phyloP scores from a whole-genome alignment of 2,329 filamentous ascomycete species.

The Fusarium sp. region DNA sequence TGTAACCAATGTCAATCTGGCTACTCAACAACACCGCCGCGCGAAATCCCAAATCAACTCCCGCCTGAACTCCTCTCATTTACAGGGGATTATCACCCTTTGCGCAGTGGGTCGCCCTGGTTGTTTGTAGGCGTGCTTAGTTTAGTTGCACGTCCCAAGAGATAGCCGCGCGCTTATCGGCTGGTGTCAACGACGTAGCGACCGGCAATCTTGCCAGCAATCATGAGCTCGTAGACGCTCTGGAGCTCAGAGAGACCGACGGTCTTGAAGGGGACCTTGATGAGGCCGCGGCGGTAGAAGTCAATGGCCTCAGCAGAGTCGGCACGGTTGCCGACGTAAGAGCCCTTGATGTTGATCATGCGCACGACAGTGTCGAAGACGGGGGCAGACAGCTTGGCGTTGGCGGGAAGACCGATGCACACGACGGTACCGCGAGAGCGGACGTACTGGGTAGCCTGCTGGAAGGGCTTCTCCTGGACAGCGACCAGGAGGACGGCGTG shows the following conservation, averaged over 20 bases:
- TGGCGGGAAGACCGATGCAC: constrained; percentile 89
- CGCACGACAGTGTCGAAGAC: constrained; percentile 91
- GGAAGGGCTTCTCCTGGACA: constrained; percentile 92
- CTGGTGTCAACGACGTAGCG: constrained; percentile 85
- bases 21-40: constrained; percentile 45
- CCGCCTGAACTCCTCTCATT: constrained; percentile 48
- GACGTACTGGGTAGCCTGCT: constrained; percentile 92
- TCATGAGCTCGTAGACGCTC: constrained; percentile 84
- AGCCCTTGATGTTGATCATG: constrained; percentile 94
- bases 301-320: constrained; percentile 92
- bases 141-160: not conserved
- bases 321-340: constrained; percentile 92
- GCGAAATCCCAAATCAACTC: constrained; percentile 47
- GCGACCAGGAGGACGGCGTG: constrained; percentile 91
- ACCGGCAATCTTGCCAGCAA: constrained; percentile 80
- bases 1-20: constrained; percentile 43
- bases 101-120: constrained; percentile 42
- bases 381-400: constrained; percentile 84
- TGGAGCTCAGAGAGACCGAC: constrained; percentile 86
- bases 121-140: constrained; percentile 14
- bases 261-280: constrained; percentile 90
- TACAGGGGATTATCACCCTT: constrained; percentile 37
- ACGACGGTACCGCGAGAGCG: constrained; percentile 86
- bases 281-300: constrained; percentile 87
- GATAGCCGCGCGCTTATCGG: constrained; percentile 61